phyloP scores from a whole-genome alignment of 495 filamentous ascomycete genomes.

The Hypoxylon lienhwacheense region DNA sequence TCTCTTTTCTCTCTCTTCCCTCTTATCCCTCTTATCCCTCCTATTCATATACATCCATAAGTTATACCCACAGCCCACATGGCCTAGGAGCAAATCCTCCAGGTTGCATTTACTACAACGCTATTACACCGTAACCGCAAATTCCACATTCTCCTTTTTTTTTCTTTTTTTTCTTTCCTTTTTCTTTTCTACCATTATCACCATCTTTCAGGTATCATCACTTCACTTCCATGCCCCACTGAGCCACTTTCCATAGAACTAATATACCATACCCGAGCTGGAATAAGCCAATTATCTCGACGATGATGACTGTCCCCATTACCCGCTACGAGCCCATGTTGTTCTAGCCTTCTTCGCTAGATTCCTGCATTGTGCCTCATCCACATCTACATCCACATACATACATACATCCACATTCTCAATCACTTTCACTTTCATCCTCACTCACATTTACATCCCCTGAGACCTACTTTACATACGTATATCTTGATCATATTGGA shows the following conservation, averaged over 20 bases:
- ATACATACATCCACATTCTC: slow-evolving; percentile 16
- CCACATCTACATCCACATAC: slow-evolving; percentile 17
- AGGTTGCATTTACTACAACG: slow-evolving; percentile 27
- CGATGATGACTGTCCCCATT: slow-evolving; percentile 22
- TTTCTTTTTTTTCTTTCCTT: slow-evolving; percentile 1
- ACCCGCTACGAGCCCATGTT: slow-evolving; percentile 31
- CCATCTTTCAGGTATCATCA: slow-evolving; percentile 23
- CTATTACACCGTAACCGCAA: too few relatives aligned
- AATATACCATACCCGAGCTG: slow-evolving; percentile 19
- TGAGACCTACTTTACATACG: slow-evolving; percentile 27
- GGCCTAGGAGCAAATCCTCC: slow-evolving; percentile 38
- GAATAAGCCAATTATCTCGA: slow-evolving; percentile 28
- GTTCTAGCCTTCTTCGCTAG: slow-evolving; percentile 24
- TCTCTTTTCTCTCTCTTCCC: too few relatives aligned
- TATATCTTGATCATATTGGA: slow-evolving; percentile 22
- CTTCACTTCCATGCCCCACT: slow-evolving; percentile 24
- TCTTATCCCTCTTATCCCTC: too few relatives aligned
- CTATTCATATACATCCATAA: too few relatives aligned
- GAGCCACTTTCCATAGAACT: too few relatives aligned
- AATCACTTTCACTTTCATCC: too few relatives aligned
- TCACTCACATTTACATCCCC: slow-evolving; percentile 1
- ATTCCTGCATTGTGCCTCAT: not conserved
- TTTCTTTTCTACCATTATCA: slow-evolving; percentile 11
- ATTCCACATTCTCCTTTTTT: too few relatives aligned
- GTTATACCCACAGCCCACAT: slow-evolving; percentile 19